phyloP scores from a whole-genome alignment of 2,329 filamentous ascomycete species.

The Pseudocercospora macadamiae region DNA sequence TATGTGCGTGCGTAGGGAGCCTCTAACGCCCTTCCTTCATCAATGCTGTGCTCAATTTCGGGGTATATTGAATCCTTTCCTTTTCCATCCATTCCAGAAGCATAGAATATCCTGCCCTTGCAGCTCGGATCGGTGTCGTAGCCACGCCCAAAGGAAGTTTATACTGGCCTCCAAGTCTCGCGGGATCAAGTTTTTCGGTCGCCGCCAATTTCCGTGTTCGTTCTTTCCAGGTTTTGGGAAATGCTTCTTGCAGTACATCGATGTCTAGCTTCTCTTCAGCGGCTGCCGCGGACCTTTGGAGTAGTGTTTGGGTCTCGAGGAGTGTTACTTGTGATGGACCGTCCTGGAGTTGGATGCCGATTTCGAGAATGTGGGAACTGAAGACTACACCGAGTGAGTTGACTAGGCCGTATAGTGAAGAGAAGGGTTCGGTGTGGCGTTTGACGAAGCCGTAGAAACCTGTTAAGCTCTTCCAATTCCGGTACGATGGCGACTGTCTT shows the following conservation, averaged over 20 bases:
- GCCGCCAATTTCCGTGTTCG: slow-evolving; percentile 31
- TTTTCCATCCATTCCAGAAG: slow-evolving; percentile 46
- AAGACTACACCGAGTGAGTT: slow-evolving; percentile 46
- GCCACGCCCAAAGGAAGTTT: slow-evolving; percentile 45
- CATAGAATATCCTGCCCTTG: slow-evolving; percentile 47
- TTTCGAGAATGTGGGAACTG: slow-evolving; percentile 40
- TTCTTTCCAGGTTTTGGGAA: slow-evolving; percentile 43
- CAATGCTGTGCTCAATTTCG: no score
- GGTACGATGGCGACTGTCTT: slow-evolving; percentile 25
- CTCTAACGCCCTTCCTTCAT: no score
- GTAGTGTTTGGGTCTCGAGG: slow-evolving; percentile 21
- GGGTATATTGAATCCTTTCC: no score
- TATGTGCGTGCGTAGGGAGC: no score
- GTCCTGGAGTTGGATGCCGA: slow-evolving; percentile 16
- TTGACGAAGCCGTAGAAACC: slow-evolving; percentile 35
- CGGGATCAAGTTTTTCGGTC: slow-evolving; percentile 39
- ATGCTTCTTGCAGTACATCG: slow-evolving; percentile 41
- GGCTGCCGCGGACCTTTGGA: slow-evolving; percentile 25
- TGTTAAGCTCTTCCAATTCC: slow-evolving; percentile 33
- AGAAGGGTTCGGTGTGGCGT: slow-evolving; percentile 28
- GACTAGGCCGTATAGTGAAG: slow-evolving; percentile 46
- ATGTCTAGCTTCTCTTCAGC: slow-evolving; percentile 36
- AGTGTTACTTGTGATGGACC: slow-evolving; percentile 15
- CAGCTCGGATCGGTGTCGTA: slow-evolving; percentile 48
- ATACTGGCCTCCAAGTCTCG: slow-evolving; percentile 41